A percentile compares a stretch with the other conserved stretches of the same genome.
Evolutionary conservation across 2,329 filamentous ascomycete genomes (phyloP).

Genomic region (Aureobasidium uvarum): DNA sequence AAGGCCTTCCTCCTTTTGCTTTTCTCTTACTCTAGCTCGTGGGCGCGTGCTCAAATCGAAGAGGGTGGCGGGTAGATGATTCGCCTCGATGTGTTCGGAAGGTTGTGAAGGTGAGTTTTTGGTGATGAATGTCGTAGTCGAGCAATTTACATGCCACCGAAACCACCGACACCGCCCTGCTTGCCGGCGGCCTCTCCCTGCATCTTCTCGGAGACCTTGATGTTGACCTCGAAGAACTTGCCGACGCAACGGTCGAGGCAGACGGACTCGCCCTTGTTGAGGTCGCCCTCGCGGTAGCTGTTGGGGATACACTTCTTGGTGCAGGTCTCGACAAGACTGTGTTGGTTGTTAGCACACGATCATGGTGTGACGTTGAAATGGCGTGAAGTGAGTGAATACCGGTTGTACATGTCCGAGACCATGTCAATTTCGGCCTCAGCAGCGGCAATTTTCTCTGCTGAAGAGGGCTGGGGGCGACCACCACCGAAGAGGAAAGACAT

Average conservation of each 20-base stretch:
- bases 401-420: conserved; percentile 96
- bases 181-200: conserved; percentile 76
- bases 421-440: conserved; percentile 98
- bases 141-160: conserved; percentile 32
- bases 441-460: conserved; percentile 94
- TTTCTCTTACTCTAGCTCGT: not conserved
- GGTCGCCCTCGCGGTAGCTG: conserved; percentile 91
- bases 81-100: conserved; percentile 4
- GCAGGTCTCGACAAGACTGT: conserved; percentile 75
- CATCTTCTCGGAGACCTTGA: conserved; percentile 97
- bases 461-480: conserved; percentile 76
- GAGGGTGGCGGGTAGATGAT: conserved; percentile 16
- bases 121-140: not conserved
- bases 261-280: conserved; percentile 98
- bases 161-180: conserved; percentile 54
- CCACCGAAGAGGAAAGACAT: conserved; percentile 75
- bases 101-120: not conserved
- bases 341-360: conserved; percentile 23
- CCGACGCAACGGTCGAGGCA: conserved; percentile 96
- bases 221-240: conserved; percentile 98
- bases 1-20: not conserved
- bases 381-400: conserved; percentile 56
- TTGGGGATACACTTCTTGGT: conserved; percentile 88
- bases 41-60: conserved; percentile 1
- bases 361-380: not conserved